Evolutionary conservation across 257 asterid species (phyloP).

Genomic region (Solanum chmielewskii): DNA sequence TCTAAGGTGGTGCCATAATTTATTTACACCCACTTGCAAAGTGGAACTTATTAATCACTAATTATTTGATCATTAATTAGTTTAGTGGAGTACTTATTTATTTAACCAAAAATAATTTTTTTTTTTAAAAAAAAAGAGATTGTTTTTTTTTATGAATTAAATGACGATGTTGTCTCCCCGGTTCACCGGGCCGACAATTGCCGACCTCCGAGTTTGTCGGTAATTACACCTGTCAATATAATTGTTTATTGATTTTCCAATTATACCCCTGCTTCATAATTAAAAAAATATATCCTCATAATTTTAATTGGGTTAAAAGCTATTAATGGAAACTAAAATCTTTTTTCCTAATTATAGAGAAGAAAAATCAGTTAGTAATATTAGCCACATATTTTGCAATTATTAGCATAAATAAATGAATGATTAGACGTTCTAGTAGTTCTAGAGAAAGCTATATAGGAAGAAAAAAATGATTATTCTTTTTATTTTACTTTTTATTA

Average conservation of each 20-base stretch:
- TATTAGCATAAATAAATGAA: neutral
- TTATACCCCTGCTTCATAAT: slow-evolving; percentile 9
- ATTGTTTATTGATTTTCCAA: neutral
- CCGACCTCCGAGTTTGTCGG: slow-evolving; percentile 73
- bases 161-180: slow-evolving; percentile 45
- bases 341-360: neutral
- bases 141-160: neutral
- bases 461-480: neutral
- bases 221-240: slow-evolving; percentile 26
- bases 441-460: neutral
- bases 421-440: neutral
- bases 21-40: neutral
- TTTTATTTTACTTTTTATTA: neutral
- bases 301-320: neutral
- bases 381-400: neutral
- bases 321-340: neutral
- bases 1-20: neutral
- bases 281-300: neutral
- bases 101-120: neutral
- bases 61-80: neutral
- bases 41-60: neutral
- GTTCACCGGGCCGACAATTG: slow-evolving; percentile 65
- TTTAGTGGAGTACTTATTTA: neutral
- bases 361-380: neutral
- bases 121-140: neutral